Percentiles rank a stretch among this genome's conserved stretches.
phyloP scores from a whole-genome alignment of 495 filamentous ascomycete genomes.

The Hypoxylon fragiforme region DNA sequence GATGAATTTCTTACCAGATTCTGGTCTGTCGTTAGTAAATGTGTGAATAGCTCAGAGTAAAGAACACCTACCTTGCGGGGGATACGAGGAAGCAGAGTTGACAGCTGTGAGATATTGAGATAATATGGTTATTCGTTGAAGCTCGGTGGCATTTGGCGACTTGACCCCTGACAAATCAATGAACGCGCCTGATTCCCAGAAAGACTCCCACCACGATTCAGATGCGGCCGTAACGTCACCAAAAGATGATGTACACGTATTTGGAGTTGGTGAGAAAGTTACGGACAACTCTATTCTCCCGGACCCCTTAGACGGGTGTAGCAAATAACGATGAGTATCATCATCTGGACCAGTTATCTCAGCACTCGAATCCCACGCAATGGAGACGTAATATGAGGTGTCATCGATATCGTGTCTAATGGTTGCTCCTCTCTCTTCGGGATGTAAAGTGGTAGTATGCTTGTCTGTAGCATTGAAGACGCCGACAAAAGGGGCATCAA shows the following conservation, averaged over 20 bases:
- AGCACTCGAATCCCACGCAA: conserved; percentile 44
- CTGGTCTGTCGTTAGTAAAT: conserved; percentile 19
- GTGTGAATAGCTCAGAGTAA: neutral
- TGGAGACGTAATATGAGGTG: conserved; percentile 47
- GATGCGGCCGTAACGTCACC: conserved; percentile 12
- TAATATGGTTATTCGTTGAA: conserved; percentile 56
- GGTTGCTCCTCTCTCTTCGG: conserved; percentile 35
- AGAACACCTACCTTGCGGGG: conserved; percentile 38
- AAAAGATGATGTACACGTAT: conserved; percentile 1
- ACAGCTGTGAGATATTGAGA: conserved; percentile 56
- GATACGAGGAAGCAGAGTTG: conserved; percentile 47
- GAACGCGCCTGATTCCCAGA: conserved; percentile 54
- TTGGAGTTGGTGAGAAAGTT: conserved; percentile 37
- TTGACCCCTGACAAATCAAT: conserved; percentile 46
- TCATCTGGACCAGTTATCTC: conserved; percentile 39
- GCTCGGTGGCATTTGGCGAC: conserved; percentile 46
- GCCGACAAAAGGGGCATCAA: conserved; percentile 54
- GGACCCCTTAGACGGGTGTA: conserved; percentile 32
- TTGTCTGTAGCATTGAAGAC: conserved; percentile 47
- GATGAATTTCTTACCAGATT: conserved; percentile 35
- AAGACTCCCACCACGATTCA: conserved; percentile 46
- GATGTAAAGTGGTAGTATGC: conserved; percentile 46
- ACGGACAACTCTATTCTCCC: conserved; percentile 37
- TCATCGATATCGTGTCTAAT: conserved; percentile 50
- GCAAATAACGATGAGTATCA: conserved; percentile 50